These are phyloP conservation scores for Boletus reticulatus DNA, from an alignment of 768 basidiomycete species.

Conservation along the genomic window DNA sequence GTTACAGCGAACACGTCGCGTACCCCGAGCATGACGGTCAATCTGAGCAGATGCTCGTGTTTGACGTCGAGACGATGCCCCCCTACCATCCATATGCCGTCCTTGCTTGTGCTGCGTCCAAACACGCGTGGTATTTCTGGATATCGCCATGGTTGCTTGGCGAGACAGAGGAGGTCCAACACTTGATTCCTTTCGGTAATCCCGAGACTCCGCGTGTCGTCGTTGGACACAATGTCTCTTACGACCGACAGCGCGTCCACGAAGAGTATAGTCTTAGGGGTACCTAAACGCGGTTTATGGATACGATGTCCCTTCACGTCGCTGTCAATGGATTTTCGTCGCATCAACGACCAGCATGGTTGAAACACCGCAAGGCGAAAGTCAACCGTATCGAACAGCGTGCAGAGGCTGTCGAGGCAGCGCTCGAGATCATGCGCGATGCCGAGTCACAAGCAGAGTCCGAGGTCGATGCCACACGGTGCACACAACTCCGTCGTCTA, in stretches of 20 bases:
- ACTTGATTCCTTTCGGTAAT: slow-evolving; percentile 74
- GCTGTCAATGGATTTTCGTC: slow-evolving; percentile 94
- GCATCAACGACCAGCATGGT: slow-evolving; percentile 92
- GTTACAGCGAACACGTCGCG: slow-evolving; percentile 69
- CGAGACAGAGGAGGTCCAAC: slow-evolving; percentile 51
- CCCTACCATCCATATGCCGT: slow-evolving; percentile 77
- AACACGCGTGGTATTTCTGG: slow-evolving; percentile 93
- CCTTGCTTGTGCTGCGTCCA: slow-evolving; percentile 85
- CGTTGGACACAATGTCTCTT: slow-evolving; percentile 94
- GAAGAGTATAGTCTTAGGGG: slow-evolving; percentile 78
- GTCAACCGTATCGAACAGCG: slow-evolving; percentile 51
- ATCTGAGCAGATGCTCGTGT: slow-evolving; percentile 73
- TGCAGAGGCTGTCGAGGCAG: slow-evolving; percentile 62
- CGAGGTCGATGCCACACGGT: slow-evolving; percentile 40
- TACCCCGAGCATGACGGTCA: slow-evolving; percentile 62
- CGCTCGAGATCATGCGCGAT: slow-evolving; percentile 51
- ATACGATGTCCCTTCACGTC: slow-evolving; percentile 94
- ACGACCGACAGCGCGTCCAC: slow-evolving; percentile 77
- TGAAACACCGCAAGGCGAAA: slow-evolving; percentile 75
- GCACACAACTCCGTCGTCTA: slow-evolving; percentile 39
- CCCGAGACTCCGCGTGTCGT: slow-evolving; percentile 56
- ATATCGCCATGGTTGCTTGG: slow-evolving; percentile 90
- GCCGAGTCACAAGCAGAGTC: slow-evolving; percentile 33
- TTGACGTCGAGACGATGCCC: slow-evolving; percentile 95
- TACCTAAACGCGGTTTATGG: slow-evolving; percentile 78